Conservation (phyloP, 352 stramenopile genomes). For the Phytopythium cucurbitacearum region DNA sequence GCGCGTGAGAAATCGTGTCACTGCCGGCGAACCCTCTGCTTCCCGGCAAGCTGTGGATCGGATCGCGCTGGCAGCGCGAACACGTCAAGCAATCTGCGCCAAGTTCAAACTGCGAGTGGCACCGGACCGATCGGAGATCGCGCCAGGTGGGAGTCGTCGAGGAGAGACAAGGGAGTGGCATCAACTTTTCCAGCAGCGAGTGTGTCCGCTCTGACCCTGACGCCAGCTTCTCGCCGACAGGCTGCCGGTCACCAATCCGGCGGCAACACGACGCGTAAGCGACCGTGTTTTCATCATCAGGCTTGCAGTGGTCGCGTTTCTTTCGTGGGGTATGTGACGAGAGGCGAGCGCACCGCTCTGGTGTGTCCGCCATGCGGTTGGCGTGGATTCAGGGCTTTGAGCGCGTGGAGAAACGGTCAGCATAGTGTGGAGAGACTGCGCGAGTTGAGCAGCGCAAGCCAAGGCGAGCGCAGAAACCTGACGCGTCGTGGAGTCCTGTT, state of each 20-base stretch:
- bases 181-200: too few relatives aligned
- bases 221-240: not conserved
- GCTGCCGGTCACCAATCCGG: not conserved
- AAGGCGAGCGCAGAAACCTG: too few relatives aligned
- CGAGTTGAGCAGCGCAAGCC: too few relatives aligned
- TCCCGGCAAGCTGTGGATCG: not conserved
- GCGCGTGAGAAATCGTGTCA: not conserved
- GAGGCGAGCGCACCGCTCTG: not conserved
- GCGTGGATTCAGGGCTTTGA: not conserved
- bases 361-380: not conserved
- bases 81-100: not conserved
- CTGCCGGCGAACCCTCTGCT: not conserved
- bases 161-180: not conserved
- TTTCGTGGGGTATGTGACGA: not conserved
- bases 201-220: not conserved
- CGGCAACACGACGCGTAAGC: constrained; percentile 1
- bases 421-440: too few relatives aligned
- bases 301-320: not conserved
- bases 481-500: too few relatives aligned
- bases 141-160: not conserved
- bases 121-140: not conserved
- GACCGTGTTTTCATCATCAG: constrained; percentile 4
- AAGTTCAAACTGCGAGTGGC: constrained; percentile 1
- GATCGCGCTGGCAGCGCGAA: not conserved
- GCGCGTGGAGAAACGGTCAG: too few relatives aligned